Base-by-base conservation (phyloP, 179 eudicot genomes). In the Drosera spatulata region DNA sequence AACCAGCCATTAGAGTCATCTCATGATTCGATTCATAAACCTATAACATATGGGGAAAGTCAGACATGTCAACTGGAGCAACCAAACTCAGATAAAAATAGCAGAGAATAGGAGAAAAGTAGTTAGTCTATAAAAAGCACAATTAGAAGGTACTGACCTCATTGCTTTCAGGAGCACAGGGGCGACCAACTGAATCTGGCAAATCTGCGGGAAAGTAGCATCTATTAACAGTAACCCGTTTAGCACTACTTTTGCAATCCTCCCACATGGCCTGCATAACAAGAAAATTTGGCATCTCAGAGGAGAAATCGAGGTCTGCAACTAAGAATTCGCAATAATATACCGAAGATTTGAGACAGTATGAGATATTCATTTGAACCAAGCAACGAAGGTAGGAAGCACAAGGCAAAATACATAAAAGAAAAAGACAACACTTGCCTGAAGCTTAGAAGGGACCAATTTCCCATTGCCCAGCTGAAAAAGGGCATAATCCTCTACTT, bases 221-320 rank as follows among this genome's bases (percentile, higher is more conserved):
- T 55, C 66, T 77, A 45, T 77, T 83, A 55, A 74, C 84, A 42
- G 58, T 53, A 65, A 83, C 85, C 93, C 93, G 84, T 63, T 86
- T 93, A 45, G 59, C 70, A 69, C 69, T 68, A 65, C 80, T 89
- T 69, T 73, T 73, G 55, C 66, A 63, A 64, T 93, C 97, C 77
- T 93, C 99, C 99, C 99, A 93, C 97, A 93, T 89, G 71, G 79
- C 85, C 99, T 93, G 79, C 45, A 66, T 55, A 69, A 73, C 59
- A 41, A 53, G 39, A 50, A 41, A 51, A 61, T 49, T 54, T 4
- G 1, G 39, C 38, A 2, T 8, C 54, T 54, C 40, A 39, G 53
- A 53, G 13, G 51, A 43, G 39, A 59, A 2, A 13, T 5, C 49
- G 47, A 41, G 8, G 1, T 5, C 7, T 51, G 7, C 13, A n/a